A percentile compares a stretch with the other conserved stretches of the same genome.
Evolutionary conservation across 2,329 filamentous ascomycete species (phyloP).

Genomic region (Colletotrichum kahawae): DNA sequence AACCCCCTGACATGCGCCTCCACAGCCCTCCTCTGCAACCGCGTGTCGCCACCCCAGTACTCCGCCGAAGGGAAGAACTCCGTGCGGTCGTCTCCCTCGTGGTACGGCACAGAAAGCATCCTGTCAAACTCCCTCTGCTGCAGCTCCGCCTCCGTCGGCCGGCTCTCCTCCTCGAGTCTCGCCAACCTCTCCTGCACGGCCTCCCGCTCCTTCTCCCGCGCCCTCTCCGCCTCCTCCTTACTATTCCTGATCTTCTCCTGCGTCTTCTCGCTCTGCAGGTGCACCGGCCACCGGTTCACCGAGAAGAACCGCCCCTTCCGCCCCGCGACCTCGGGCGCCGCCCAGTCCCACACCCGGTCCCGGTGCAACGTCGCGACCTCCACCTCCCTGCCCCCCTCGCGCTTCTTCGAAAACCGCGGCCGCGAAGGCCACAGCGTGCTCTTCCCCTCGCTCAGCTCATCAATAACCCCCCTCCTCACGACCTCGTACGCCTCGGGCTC

Average conservation of each 20-base stretch:
- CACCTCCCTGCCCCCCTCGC: constrained; percentile 23
- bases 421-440: constrained; percentile 46
- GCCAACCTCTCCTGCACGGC: not conserved
- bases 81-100: not conserved
- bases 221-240: not conserved
- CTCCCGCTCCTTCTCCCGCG: not conserved
- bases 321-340: constrained; percentile 26
- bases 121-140: not conserved
- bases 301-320: constrained; percentile 43
- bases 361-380: constrained; percentile 25
- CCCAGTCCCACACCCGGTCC: constrained; percentile 43
- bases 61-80: constrained; percentile 26
- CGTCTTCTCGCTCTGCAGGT: constrained; percentile 38
- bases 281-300: constrained; percentile 53
- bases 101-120: constrained; percentile 53
- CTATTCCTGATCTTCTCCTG: constrained; percentile 30
- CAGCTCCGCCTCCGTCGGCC: not conserved
- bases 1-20: constrained; percentile 21
- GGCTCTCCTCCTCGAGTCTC: not conserved
- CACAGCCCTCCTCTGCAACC: constrained; percentile 29
- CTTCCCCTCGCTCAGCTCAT: constrained; percentile 48
- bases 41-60: constrained; percentile 35
- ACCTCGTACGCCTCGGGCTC: constrained; percentile 13
- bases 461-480: constrained; percentile 42
- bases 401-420: constrained; percentile 25